Evolutionary conservation across 1,284 basidiomycete genomes (phyloP).

Genomic region (Apiotrichum gamsii): DNA sequence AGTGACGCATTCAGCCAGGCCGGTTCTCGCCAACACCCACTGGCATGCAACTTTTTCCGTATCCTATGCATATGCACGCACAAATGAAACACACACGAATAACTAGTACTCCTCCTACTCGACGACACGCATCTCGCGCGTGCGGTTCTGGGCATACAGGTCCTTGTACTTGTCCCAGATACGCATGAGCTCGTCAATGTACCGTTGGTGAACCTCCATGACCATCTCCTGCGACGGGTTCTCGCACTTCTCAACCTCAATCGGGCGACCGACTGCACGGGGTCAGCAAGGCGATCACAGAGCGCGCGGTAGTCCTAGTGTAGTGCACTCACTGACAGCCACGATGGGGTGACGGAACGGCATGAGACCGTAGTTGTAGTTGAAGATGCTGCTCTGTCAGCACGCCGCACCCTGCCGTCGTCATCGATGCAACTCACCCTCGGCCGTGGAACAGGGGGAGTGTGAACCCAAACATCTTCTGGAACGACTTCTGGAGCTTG

Average conservation of each 20-base stretch:
- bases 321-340: conserved; percentile 75
- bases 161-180: conserved; percentile 91
- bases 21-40: neutral
- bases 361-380: conserved; percentile 60
- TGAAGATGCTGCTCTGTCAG: conserved; percentile 35
- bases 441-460: conserved; percentile 91
- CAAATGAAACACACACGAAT: neutral
- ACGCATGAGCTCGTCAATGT: conserved; percentile 85
- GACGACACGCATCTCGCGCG: conserved; percentile 45
- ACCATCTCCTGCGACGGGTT: conserved; percentile 59
- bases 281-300: no score
- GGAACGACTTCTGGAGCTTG: conserved; percentile 80
- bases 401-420: no score
- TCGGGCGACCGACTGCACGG: conserved; percentile 4
- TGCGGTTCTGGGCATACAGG: conserved; percentile 46
- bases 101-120: no score
- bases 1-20: no score
- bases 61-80: conserved; percentile 2
- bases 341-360: conserved; percentile 93
- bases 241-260: conserved; percentile 58
- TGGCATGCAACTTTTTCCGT: neutral
- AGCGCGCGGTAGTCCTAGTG: no score
- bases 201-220: conserved; percentile 69
- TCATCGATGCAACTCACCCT: conserved; percentile 46
- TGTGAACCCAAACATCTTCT: conserved; percentile 88